Base-by-base conservation (phyloP, 495 filamentous ascomycete genomes). In the Xylona heveae region DNA sequence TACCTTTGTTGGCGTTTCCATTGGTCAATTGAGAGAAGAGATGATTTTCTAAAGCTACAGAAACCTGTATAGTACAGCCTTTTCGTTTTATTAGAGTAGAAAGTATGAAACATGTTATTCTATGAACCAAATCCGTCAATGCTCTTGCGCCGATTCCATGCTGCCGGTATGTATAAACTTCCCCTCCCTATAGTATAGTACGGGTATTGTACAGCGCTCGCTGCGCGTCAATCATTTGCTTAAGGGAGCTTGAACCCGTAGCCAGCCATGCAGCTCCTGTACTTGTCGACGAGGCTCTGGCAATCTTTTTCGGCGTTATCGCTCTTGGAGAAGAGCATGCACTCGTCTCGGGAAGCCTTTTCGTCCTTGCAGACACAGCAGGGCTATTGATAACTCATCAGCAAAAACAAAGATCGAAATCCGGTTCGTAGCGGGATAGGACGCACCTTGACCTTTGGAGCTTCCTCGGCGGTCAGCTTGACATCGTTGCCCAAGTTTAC, bases 341-440 rank as follows among this genome's bases (percentile, higher is more conserved):
- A 97, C 57, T 97, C 88, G 53, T 97, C 88, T 38, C 88, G 80
- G 38, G 61, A 55, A 36, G 78, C 63, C 52, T 97, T 97, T 53
- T 97, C 88, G 28, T 80, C 66, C 46, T 85, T 93, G 68, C 88
- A 97, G 14, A 97, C 88, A 52, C 85, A 93, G 67, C 83, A 93
- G 21, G 83, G 83, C 82, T 93, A 48, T 34, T 28, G n/a, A n/a
- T n/a, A 15, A 18, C 15, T 12, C 6, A 8, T 7, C 3, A 10
- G 13, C 12, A 20, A 15, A 17, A 33, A 24, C 13, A 19, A 10
- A n/a, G 30, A 30, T n/a, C 7, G 9, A 15, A 34, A 15, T 7
- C 15, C 7, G 31, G 15, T 9, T 28, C 10, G 31, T 28, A 15
- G 20, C 22, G 7, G 9, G 31, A 6, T 9, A 29, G 9, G 20